Percentiles rank a stretch among this genome's conserved stretches.
Conservation (phyloP, 331 rosid species). For the Phaseolus coccineus region DNA sequence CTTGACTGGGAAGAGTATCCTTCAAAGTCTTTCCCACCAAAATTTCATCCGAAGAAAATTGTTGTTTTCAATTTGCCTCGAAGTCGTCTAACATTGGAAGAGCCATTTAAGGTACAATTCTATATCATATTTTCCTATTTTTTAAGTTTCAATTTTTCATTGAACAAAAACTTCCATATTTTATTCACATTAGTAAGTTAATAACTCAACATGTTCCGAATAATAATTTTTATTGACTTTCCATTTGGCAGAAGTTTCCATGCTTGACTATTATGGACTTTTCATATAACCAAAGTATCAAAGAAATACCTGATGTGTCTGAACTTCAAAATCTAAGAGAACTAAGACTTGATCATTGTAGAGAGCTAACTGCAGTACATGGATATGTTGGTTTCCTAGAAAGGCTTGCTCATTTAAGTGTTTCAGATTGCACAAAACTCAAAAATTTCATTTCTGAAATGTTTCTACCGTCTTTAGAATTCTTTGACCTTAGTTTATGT, state of each 20-base stretch:
- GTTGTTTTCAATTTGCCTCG: neutral
- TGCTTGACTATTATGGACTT: neutral
- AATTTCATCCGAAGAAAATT: neutral
- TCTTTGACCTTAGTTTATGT: neutral
- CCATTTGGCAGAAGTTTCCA: neutral
- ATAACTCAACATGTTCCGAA: too few species aligned
- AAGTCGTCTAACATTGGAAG: neutral
- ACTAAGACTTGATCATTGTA: neutral
- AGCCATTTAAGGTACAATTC: neutral
- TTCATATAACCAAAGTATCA: neutral
- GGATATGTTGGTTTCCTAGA: neutral
- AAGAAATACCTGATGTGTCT: neutral
- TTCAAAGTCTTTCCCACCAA: neutral
- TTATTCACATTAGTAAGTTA: too few species aligned
- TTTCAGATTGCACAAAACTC: neutral
- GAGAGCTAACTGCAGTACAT: neutral
- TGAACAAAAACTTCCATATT: neutral
- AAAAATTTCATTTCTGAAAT: neutral
- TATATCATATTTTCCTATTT: neutral
- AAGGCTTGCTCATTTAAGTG: neutral
- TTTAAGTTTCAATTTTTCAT: neutral
- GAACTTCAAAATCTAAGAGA: neutral
- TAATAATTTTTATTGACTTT: too few species aligned
- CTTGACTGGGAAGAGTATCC: conserved; percentile 30
- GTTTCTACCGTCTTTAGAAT: neutral